Evolutionary conservation across 768 basidiomycete species (phyloP).

Genomic region (Cystofilobasidium capitatum): DNA sequence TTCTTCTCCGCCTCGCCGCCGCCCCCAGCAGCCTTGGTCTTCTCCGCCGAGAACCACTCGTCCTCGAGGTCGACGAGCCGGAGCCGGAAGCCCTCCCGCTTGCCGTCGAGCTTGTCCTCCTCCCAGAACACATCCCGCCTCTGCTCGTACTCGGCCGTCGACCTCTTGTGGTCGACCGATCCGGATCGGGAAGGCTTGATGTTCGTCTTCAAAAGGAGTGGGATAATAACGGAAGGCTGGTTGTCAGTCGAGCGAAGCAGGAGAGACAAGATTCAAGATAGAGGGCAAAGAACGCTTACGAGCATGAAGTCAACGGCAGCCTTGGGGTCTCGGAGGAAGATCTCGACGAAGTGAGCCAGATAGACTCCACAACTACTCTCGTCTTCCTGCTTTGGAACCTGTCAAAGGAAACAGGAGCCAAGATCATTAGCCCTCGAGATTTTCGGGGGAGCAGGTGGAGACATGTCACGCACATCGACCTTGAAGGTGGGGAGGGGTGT

Average conservation of each 20-base stretch:
- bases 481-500: slow-evolving; percentile 26
- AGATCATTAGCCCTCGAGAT: neutral
- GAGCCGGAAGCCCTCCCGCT: neutral
- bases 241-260: too few relatives aligned
- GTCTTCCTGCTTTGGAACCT: slow-evolving; percentile 86
- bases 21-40: too few relatives aligned
- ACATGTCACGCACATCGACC: slow-evolving; percentile 19
- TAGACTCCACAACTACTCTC: slow-evolving; percentile 88
- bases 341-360: slow-evolving; percentile 72
- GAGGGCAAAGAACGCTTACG: slow-evolving; percentile 27
- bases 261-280: neutral
- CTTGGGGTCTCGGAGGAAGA: slow-evolving; percentile 59
- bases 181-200: too few relatives aligned
- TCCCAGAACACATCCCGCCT: slow-evolving; percentile 27
- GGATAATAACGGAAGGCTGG: slow-evolving; percentile 3
- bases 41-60: too few relatives aligned
- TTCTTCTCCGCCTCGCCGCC: too few relatives aligned
- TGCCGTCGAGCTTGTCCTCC: neutral
- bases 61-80: neutral
- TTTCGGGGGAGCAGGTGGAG: neutral
- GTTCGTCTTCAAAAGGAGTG: slow-evolving; percentile 1
- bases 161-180: too few relatives aligned
- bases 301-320: slow-evolving; percentile 49
- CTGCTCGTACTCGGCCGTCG: too few relatives aligned
- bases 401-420: neutral